Base-by-base conservation (phyloP, 306 rosid genomes). In the Sicyos baderoa region DNA sequence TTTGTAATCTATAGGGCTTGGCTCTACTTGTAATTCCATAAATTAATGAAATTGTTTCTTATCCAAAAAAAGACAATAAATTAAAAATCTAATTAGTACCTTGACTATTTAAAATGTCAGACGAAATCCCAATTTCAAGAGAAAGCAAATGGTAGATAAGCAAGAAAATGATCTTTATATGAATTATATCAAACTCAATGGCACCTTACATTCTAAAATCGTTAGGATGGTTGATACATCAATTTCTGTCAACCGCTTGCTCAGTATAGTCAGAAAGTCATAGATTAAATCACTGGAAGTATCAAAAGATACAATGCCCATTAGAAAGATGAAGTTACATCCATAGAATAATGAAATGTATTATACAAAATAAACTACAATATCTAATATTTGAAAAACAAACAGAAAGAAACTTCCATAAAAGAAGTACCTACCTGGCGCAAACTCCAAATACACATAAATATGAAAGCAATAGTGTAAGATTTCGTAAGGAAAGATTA, bases 361-460 rank as follows among this genome's bases (percentile, higher is more conserved):
- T 37, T 45, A 10, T 63, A 63, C 70, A 42, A 19, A 64, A 11
- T 5, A 44, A 0, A 9, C 2, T 10, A 61, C 23, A 35, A n/a
- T 60, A 60, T 60, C 49, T 9, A 4, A 62, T 11, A n/a, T 32
- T 37, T 37, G 9, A 61, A 61, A 61, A 37, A 61, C 9, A 61
- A 17, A 61, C 22, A 37, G 16, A 56, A 23, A 68, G 14, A 14
- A 27, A 21, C 29, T 25, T 48, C 3, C 16, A n/a, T 68, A 14
- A 23, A 22, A 25, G 4, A 47, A 42, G 53, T 54, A 52, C 86
- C 13, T 74, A 93, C 95, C 98, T 83, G 42, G 91, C 83, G 77
- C 90, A 93, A 67, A 89, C 95, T 73, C 94, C 98, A 84, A 87
- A 88, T 74, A 86, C 66, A 74, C 82, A 93, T 70, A 93, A 82